Percentiles rank a stretch among this genome's conserved stretches.
Evolutionary conservation across 805 yeast genomes (phyloP).

Genomic region (Candida ponderosae): DNA sequence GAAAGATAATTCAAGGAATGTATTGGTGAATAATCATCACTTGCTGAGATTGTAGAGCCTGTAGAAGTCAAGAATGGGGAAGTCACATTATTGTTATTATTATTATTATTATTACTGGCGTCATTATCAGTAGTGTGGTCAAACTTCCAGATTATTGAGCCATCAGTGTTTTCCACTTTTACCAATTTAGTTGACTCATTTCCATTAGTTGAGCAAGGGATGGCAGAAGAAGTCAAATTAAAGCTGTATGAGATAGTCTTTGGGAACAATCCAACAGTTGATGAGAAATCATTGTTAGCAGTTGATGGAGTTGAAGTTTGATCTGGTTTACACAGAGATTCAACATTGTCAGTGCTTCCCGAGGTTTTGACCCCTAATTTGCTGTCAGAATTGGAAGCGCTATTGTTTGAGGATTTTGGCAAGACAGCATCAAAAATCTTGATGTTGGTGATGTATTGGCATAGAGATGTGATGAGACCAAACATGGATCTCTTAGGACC

Average conservation of each 20-base stretch:
- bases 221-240: slow-evolving; percentile 6
- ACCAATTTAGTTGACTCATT: slow-evolving; percentile 34
- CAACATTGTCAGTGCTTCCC: too few species aligned
- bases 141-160: slow-evolving; percentile 52
- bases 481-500: too few species aligned
- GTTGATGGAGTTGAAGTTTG: too few species aligned
- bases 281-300: too few species aligned
- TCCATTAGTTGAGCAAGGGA: slow-evolving; percentile 39
- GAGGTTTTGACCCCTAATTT: too few species aligned
- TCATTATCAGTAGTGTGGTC: slow-evolving; percentile 23
- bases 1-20: background rate
- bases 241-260: slow-evolving; percentile 9
- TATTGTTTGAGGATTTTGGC: too few species aligned
- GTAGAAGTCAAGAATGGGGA: slow-evolving; percentile 16
- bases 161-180: slow-evolving; percentile 44
- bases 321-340: too few species aligned
- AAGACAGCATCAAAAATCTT: slow-evolving; percentile 11
- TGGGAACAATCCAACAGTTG: slow-evolving; percentile 12
- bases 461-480: background rate
- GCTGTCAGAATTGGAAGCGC: too few species aligned
- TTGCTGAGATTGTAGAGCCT: slow-evolving; percentile 8
- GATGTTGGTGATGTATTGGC: slow-evolving; percentile 8
- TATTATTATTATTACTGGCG: background rate
- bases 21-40: slow-evolving; percentile 1
- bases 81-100: slow-evolving; percentile 5